Conservation (phyloP, 805 yeast genomes). For the Saccharomycopsis microspora region DNA sequence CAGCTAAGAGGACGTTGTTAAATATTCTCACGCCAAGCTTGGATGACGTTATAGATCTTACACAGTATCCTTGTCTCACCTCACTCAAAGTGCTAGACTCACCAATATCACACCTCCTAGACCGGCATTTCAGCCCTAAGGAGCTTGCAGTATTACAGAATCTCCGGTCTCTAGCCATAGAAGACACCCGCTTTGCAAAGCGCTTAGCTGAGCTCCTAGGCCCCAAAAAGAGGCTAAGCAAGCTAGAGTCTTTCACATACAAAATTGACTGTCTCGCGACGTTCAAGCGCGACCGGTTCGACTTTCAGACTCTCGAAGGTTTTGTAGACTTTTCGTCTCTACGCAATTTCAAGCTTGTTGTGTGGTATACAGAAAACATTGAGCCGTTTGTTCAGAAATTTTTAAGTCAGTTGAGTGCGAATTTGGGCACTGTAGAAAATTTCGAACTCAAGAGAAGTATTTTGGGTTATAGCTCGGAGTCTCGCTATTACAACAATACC, state of each 20-base stretch:
- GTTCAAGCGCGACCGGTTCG: conserved; percentile 6
- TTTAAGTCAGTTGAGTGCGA: conserved; percentile 1
- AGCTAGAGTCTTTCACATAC: conserved; percentile 7
- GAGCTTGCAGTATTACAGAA: conserved; percentile 1
- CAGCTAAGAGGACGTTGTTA: not conserved
- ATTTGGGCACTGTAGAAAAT: conserved; percentile 5
- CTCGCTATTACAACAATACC: conserved; percentile 6
- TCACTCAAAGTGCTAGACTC: conserved; percentile 7
- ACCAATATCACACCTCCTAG: not conserved
- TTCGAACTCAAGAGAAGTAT: conserved; percentile 13
- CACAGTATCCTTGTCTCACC: not conserved
- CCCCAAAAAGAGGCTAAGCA: not conserved
- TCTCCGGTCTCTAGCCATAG: conserved; percentile 12
- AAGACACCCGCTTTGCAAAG: conserved; percentile 5
- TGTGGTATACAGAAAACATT: conserved; percentile 13
- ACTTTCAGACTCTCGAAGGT: conserved; percentile 3
- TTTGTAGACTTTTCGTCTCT: conserved; percentile 6
- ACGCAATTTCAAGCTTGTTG: conserved; percentile 8
- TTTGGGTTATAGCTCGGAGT: conserved; percentile 9
- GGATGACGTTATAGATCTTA: conserved; percentile 3
- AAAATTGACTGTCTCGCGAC: conserved; percentile 11
- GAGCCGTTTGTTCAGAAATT: conserved; percentile 10
- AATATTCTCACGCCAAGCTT: conserved; percentile 5
- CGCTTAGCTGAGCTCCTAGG: not conserved
- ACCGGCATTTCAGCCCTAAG: not conserved